Percentiles rank a stretch among this genome's conserved stretches.
Conservation (phyloP, 352 stramenopile genomes). For the Phytopythium montanum region DNA sequence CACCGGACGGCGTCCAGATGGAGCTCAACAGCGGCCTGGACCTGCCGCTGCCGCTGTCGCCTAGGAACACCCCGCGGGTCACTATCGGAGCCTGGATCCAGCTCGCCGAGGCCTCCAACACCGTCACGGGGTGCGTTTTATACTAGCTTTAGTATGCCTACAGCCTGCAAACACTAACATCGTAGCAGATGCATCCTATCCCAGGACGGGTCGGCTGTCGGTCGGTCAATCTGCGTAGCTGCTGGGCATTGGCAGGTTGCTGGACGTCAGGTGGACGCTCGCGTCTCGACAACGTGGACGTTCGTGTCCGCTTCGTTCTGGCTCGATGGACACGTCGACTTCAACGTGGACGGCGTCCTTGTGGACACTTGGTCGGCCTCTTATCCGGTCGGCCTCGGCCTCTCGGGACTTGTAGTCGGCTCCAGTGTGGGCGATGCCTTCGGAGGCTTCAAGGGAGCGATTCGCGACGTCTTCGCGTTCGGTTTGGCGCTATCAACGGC, state of each 20-base stretch:
- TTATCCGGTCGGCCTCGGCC: not conserved
- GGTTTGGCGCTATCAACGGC: constrained; percentile 28
- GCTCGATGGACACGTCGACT: not conserved
- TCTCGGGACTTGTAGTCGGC: constrained; percentile 9
- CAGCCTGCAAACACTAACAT: not conserved
- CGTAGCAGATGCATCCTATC: constrained; percentile 40
- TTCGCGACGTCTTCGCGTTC: constrained; percentile 46
- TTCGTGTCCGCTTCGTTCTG: constrained; percentile 40
- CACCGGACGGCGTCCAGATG: constrained; percentile 9
- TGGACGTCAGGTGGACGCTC: constrained; percentile 9
- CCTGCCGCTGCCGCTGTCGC: constrained; percentile 28
- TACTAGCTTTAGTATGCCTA: too few species aligned
- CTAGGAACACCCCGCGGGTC: constrained; percentile 15
- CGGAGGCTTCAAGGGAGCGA: constrained; percentile 24
- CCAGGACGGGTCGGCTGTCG: constrained; percentile 29
- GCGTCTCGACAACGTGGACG: constrained; percentile 16
- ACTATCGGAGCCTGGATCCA: constrained; percentile 45
- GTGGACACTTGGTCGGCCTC: not conserved
- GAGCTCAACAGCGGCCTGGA: constrained; percentile 22
- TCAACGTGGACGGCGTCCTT: not conserved
- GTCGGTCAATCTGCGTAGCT: constrained; percentile 35
- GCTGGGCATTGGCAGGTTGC: constrained; percentile 28
- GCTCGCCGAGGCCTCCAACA: constrained; percentile 13
- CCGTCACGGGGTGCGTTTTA: constrained; percentile 17
- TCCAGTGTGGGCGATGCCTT: constrained; percentile 14